Evolutionary conservation across 208 protist genomes (phyloP).

Genomic region (Porcisia deanei): DNA sequence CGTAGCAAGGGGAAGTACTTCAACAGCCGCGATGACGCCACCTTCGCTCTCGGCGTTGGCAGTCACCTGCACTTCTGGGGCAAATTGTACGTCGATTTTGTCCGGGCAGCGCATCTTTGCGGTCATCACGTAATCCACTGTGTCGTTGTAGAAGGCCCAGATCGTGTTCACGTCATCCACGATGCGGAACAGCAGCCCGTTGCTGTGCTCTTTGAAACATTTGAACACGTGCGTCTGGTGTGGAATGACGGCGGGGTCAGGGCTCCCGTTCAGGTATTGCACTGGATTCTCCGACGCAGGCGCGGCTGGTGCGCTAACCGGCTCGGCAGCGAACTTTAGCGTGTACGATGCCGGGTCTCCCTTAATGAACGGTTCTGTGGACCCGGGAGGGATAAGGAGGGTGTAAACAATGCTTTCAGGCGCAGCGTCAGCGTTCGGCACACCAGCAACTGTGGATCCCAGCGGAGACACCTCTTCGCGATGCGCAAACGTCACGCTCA

Average conservation of each 20-base stretch:
- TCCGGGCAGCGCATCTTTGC: constrained; percentile 52
- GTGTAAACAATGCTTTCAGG: constrained; percentile 33
- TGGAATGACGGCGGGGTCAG: constrained; percentile 57
- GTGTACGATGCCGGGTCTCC: constrained; percentile 54
- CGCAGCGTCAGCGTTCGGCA: constrained; percentile 17
- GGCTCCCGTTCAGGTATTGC: constrained; percentile 54
- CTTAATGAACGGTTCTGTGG: constrained; percentile 60
- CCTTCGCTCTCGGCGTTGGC: constrained; percentile 33
- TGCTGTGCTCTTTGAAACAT: constrained; percentile 78
- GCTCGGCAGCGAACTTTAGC: constrained; percentile 67
- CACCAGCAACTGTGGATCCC: constrained; percentile 28
- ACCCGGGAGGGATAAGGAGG: constrained; percentile 48
- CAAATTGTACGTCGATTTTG: constrained; percentile 29
- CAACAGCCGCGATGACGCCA: constrained; percentile 48
- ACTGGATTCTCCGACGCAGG: constrained; percentile 14
- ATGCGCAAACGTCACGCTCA: constrained; percentile 50
- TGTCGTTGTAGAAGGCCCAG: constrained; percentile 90
- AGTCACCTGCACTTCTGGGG: constrained; percentile 36
- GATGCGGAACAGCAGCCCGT: constrained; percentile 84
- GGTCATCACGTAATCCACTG: constrained; percentile 67
- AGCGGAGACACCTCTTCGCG: constrained; percentile 29
- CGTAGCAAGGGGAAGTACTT: constrained; percentile 61
- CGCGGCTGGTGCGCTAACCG: constrained; percentile 7
- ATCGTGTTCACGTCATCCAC: constrained; percentile 60
- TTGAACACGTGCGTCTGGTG: constrained; percentile 47